Conservation (phyloP, 176 grass and related monocot species). For the Neostapfia colusana region DNA sequence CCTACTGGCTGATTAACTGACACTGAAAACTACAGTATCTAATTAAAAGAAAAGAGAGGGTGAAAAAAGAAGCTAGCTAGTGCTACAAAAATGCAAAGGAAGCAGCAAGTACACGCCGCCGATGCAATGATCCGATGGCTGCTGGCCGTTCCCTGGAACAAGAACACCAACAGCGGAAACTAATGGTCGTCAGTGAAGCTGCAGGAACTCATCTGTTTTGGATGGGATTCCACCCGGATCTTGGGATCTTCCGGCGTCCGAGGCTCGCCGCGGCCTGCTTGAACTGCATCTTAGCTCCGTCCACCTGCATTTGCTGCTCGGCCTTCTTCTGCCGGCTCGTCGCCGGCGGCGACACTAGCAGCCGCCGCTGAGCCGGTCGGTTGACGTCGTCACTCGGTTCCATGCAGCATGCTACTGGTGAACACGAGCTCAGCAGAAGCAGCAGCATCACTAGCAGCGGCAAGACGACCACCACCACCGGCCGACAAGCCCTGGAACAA, state of each 20-base stretch:
- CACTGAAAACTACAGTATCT: neutral
- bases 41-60: neutral
- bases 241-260: conserved; percentile 34
- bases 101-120: neutral
- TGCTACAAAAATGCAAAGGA: conserved; percentile 50
- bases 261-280: conserved; percentile 35
- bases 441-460: neutral
- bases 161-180: neutral
- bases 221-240: conserved; percentile 48
- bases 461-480: neutral
- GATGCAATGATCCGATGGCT: neutral
- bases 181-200: neutral
- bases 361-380: conserved; percentile 28
- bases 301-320: conserved; percentile 41
- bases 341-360: conserved; percentile 39
- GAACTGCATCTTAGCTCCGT: conserved; percentile 16
- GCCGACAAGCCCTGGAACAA: neutral
- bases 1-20: neutral
- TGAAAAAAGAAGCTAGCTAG: neutral
- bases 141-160: neutral
- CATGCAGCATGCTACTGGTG: neutral
- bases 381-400: neutral
- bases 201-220: conserved; percentile 45
- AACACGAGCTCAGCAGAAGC: neutral
- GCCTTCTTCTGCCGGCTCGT: conserved; percentile 31